Conservation (phyloP, 2,329 filamentous ascomycete genomes). For the Ophiostoma australiae region DNA sequence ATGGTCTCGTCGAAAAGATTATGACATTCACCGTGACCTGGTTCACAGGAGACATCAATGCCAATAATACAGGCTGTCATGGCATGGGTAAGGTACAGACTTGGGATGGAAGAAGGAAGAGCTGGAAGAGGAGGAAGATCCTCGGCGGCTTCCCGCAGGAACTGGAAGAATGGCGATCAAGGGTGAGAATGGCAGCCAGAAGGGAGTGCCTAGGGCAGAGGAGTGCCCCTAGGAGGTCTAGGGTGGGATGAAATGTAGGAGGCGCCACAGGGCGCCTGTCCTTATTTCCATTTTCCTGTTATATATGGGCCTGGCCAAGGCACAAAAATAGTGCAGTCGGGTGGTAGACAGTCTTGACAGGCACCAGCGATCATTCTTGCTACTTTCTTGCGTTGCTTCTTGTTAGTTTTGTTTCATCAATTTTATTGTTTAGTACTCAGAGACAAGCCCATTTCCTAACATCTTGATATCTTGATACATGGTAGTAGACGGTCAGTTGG, state of each 20-base stretch:
- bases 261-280: conserved; percentile 1
- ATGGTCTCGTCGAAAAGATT: neutral
- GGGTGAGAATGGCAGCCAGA: neutral
- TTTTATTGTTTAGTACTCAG: too few relatives aligned
- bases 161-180: neutral
- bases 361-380: neutral
- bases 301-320: conserved; percentile 5
- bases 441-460: too few relatives aligned
- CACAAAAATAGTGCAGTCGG: neutral
- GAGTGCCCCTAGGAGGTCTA: neutral
- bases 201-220: neutral
- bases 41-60: neutral
- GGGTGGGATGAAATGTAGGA: neutral
- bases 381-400: too few relatives aligned
- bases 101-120: neutral
- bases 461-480: too few relatives aligned
- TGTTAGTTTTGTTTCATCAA: too few relatives aligned
- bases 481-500: neutral
- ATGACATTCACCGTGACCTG: neutral
- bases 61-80: neutral
- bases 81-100: neutral
- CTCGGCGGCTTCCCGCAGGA: neutral
- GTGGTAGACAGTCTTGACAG: neutral
- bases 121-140: neutral
- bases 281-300: conserved; percentile 14